Evolutionary conservation across 2,329 filamentous ascomycete species (phyloP).

Genomic region (Calycina herbarum): DNA sequence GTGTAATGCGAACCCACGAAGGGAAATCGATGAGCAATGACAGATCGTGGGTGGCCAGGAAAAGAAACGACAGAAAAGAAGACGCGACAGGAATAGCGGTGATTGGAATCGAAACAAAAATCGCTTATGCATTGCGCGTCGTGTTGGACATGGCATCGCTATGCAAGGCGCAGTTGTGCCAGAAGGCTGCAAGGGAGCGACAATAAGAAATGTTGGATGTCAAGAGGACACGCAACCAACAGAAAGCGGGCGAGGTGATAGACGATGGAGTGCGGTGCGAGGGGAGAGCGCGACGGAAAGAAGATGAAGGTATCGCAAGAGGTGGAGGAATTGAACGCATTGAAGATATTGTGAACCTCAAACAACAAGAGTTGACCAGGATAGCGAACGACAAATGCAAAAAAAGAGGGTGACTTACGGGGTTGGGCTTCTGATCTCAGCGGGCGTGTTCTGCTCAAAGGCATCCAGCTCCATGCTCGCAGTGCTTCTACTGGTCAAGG

Average conservation of each 20-base stretch:
- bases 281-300: conserved; percentile 2
- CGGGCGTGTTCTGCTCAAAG: conserved; percentile 26
- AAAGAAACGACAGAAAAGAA: conserved; percentile 7
- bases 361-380: neutral
- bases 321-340: neutral
- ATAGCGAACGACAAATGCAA: conserved; percentile 5
- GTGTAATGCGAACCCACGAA: neutral
- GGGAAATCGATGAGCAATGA: conserved; percentile 12
- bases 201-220: conserved; percentile 12
- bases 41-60: conserved; percentile 13
- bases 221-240: conserved; percentile 17
- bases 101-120: conserved; percentile 20
- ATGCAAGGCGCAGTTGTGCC: conserved; percentile 24
- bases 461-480: conserved; percentile 32
- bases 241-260: conserved; percentile 3
- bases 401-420: conserved; percentile 25
- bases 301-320: conserved; percentile 9
- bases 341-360: conserved; percentile 5
- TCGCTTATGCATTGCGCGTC: conserved; percentile 30
- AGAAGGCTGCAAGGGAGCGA: conserved; percentile 13
- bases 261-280: neutral
- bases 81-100: conserved; percentile 15
- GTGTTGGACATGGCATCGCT: conserved; percentile 18
- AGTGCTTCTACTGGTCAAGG: conserved; percentile 31
- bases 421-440: conserved; percentile 15